Percentiles rank a stretch among this genome's conserved stretches.
These are phyloP conservation scores for Aspergillus carbonarius DNA, from an alignment of 2,329 filamentous ascomycete genomes.

Conservation along the genomic window DNA sequence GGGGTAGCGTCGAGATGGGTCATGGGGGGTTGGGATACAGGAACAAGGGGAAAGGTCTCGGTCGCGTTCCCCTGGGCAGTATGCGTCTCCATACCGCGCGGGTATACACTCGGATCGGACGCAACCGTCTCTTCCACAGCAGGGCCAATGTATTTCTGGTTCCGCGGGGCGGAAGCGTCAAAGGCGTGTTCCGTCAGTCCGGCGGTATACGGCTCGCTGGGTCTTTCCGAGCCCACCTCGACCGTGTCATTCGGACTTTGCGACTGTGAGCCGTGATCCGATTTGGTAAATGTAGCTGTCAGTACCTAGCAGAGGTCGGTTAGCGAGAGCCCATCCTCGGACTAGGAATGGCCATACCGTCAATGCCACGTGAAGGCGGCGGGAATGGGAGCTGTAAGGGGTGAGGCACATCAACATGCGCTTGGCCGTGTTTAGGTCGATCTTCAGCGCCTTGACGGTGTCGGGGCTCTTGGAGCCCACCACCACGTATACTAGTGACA, in stretches of 20 bases:
- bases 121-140: background rate
- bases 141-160: too few species aligned
- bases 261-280: background rate
- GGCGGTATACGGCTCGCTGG: background rate
- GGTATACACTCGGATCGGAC: background rate
- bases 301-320: background rate
- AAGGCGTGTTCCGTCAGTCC: background rate
- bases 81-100: background rate
- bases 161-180: background rate
- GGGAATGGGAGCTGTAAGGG: slow-evolving; percentile 4
- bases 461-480: slow-evolving; percentile 1
- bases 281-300: slow-evolving; percentile 1
- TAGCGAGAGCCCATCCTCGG: background rate
- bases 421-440: slow-evolving; percentile 3
- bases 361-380: slow-evolving; percentile 3
- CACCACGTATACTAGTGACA: slow-evolving; percentile 9
- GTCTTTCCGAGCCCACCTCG: background rate
- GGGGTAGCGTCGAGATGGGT: background rate
- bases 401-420: background rate
- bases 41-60: background rate
- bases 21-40: background rate
- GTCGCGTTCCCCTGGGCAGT: background rate
- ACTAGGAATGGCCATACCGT: background rate
- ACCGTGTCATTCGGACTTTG: background rate
- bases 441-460: background rate